Evolutionary conservation across 139 green algal species (phyloP), one percentile per base, ranked within the genome.

Genomic region (Chlamydomonas asymmetrica): DNA sequence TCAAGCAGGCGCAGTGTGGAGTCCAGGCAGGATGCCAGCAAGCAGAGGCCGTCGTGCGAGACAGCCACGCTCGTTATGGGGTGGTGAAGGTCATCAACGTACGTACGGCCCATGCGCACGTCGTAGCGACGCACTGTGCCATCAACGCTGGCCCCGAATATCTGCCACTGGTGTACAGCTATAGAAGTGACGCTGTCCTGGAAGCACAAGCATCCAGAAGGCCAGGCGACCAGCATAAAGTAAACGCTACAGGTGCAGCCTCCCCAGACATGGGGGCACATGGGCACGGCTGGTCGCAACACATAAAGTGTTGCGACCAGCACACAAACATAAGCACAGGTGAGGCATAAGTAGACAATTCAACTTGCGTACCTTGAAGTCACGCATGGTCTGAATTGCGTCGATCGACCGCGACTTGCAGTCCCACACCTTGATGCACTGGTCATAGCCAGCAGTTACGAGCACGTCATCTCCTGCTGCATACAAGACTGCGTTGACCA

Each of bases 371-470:
- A 89, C 87, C 63, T 87, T 75, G 76, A 96, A 97, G 13, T 75
- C 75, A 31, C 88, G 90, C 82, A 98, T 91, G 31, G 60, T 84
- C 76, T 98, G 93, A 16, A 98, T 88, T 18, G 95, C 41, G 9
- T 95, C 85, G 13, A 88, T 83, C 16, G 81, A 92, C 8, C 91
- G 82, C 5, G 90, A 94, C 34, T 93, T 86, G 70, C 85, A 92
- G 85, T 98, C 94, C 95, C 95, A 99, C 4, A 97, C 81, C 62
- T 90, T 89, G 41, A 98, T 87, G 25, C 82, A 88, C 69, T 90
- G 84, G 72, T 99, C 96, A 83, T 98, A 97, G 4, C 92, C 92
- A 0, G 85, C 94, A 27, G 84, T 94, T 2, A 96, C 87, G 34
- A 98, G 74, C 57, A 97, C 83, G 3, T 85, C 84, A 74, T 92